Base-by-base conservation (phyloP, 441 rosid species). In the Capsella rubella region DNA sequence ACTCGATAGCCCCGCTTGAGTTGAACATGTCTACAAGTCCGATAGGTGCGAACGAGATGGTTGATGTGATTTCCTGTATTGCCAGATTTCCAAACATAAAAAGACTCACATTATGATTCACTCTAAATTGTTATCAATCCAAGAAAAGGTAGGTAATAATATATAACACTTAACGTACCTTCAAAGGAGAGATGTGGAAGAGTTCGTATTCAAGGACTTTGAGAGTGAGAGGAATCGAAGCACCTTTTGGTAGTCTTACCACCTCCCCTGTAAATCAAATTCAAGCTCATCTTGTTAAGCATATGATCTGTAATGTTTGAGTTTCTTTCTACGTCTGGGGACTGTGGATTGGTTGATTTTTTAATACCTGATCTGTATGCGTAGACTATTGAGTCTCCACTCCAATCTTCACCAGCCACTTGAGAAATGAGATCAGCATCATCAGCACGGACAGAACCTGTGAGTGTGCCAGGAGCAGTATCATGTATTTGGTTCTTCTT, bases 11-110 rank as follows among this genome's bases (percentile, higher is more conserved):
- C 12, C 92, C 96, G 8, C 98, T 83, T 6, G 85, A 6, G 74
- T 94, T 94, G 78, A 94, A 94, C 98, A 94, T 90, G 82, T 91
- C 86, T 0, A 94, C 82, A 57, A 94, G 84, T 52, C 97, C 98
- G 4, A 94, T 89, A 0, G 97, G 90, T 61, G 96, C 96, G 61
- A 94, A 90, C 4, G 90, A 84, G 67, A 94, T 84, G 82, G 47
- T 80, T 43, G 75, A 50, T 54, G 90, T 15, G 70, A 91, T 80
- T 66, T 89, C 93, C 97, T 91, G 89, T 56, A 31, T 10, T 18
- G 12, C 69, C 55, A 14, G 46, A 35, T 25, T 25, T 43, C 31
- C 5, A 37, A 11, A 12, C 37, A 11, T 8, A 5, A 29, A 1
- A 46, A 1, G 8, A 62, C 60, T 55, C 11, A 18, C 69, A 40